Evolutionary conservation across 2,329 filamentous ascomycete species (phyloP).

Genomic region (Talaromyces pinophilus): DNA sequence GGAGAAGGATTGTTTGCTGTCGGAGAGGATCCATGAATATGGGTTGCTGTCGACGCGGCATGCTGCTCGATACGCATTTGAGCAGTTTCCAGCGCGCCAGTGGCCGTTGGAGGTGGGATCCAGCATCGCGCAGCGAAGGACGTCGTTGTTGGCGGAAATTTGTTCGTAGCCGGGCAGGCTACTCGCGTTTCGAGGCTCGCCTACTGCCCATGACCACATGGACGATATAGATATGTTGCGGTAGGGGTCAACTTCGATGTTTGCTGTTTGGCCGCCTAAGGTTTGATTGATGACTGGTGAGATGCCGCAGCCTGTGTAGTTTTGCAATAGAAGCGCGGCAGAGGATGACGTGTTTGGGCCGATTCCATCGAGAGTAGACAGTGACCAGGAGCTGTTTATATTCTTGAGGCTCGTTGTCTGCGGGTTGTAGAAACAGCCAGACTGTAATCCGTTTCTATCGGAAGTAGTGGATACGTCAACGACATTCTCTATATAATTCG

Average conservation of each 20-base stretch:
- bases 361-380: slow-evolving; percentile 33
- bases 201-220: slow-evolving; percentile 62
- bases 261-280: slow-evolving; percentile 54
- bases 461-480: slow-evolving; percentile 37
- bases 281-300: slow-evolving; percentile 61
- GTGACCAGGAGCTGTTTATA: slow-evolving; percentile 58
- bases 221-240: slow-evolving; percentile 53
- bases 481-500: slow-evolving; percentile 45
- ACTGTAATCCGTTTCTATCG: slow-evolving; percentile 46
- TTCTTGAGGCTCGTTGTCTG: slow-evolving; percentile 44
- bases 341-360: slow-evolving; percentile 32
- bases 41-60: slow-evolving; percentile 58
- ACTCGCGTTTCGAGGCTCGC: slow-evolving; percentile 54
- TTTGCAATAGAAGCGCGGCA: slow-evolving; percentile 37
- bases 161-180: slow-evolving; percentile 33
- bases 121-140: slow-evolving; percentile 58
- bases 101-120: slow-evolving; percentile 52
- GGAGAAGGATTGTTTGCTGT: slow-evolving; percentile 45
- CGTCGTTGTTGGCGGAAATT: slow-evolving; percentile 37
- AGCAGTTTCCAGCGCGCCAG: slow-evolving; percentile 62
- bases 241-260: slow-evolving; percentile 50
- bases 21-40: slow-evolving; percentile 60
- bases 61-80: slow-evolving; percentile 52
- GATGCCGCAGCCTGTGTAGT: slow-evolving; percentile 59
- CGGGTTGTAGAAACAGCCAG: slow-evolving; percentile 57